phyloP scores from a whole-genome alignment of 805 yeast species.

The Cyberlindnera samutprakarnensis region DNA sequence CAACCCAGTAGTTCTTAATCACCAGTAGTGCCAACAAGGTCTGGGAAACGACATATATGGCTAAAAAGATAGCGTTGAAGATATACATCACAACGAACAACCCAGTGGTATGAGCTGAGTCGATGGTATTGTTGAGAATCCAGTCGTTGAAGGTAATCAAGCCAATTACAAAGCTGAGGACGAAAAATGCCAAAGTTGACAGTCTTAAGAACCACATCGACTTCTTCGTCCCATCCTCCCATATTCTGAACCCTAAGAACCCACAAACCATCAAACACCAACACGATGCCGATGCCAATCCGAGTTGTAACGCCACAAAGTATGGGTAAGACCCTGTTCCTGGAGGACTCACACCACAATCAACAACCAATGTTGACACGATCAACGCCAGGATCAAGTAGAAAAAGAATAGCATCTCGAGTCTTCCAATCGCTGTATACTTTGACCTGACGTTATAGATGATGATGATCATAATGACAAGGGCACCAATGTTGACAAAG shows the following conservation, averaged over 20 bases:
- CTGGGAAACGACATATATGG: slow-evolving; percentile 60
- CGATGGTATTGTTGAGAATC: slow-evolving; percentile 36
- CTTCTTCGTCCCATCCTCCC: slow-evolving; percentile 85
- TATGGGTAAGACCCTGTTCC: slow-evolving; percentile 68
- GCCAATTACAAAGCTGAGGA: slow-evolving; percentile 57
- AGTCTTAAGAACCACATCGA: slow-evolving; percentile 54
- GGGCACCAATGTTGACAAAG: slow-evolving; percentile 71
- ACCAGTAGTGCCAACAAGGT: slow-evolving; percentile 57
- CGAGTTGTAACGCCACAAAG: slow-evolving; percentile 78
- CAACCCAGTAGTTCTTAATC: slow-evolving; percentile 77
- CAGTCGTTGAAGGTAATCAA: slow-evolving; percentile 68
- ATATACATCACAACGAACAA: slow-evolving; percentile 67
- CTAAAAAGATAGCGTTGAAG: slow-evolving; percentile 59
- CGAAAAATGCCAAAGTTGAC: slow-evolving; percentile 49
- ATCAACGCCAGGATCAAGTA: slow-evolving; percentile 51
- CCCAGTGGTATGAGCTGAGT: slow-evolving; percentile 49
- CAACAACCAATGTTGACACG: slow-evolving; percentile 67
- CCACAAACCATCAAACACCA: slow-evolving; percentile 67
- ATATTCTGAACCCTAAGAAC: slow-evolving; percentile 74
- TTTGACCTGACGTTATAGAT: slow-evolving; percentile 72
- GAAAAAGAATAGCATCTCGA: slow-evolving; percentile 74
- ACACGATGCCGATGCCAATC: slow-evolving; percentile 65
- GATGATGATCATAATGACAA: slow-evolving; percentile 58
- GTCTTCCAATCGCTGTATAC: slow-evolving; percentile 91
- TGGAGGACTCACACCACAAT: slow-evolving; percentile 90